Evolutionary conservation across 78 protist species (phyloP).

Genomic region (Dictyostelium discoideum): dicty_2.7 NC_007091.3:1070001-1070500

Average conservation of each 20-base stretch:
- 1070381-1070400: constrained; percentile 31
- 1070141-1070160: constrained; percentile 35
- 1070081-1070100: constrained; percentile 87
- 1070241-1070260: not conserved
- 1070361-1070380: constrained; percentile 45
- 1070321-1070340: constrained; percentile 61
- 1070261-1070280: constrained; percentile 86
- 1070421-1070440: constrained; percentile 51
- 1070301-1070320: constrained; percentile 83
- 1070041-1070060: constrained; percentile 48
- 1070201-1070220: no score
- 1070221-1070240: not conserved
- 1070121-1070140: constrained; percentile 73
- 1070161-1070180: constrained; percentile 41
- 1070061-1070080: constrained; percentile 83
- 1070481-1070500: constrained; percentile 11
- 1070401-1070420: constrained; percentile 36
- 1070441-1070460: constrained; percentile 38
- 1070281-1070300: constrained; percentile 82
- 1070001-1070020: constrained; percentile 42
- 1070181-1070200: constrained; percentile 18
- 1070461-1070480: constrained; percentile 36
- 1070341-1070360: constrained; percentile 60
- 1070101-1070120: constrained; percentile 73
- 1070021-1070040: constrained; percentile 21